Conservation (phyloP, 306 rosid species). For the Parietaria judaica region DNA sequence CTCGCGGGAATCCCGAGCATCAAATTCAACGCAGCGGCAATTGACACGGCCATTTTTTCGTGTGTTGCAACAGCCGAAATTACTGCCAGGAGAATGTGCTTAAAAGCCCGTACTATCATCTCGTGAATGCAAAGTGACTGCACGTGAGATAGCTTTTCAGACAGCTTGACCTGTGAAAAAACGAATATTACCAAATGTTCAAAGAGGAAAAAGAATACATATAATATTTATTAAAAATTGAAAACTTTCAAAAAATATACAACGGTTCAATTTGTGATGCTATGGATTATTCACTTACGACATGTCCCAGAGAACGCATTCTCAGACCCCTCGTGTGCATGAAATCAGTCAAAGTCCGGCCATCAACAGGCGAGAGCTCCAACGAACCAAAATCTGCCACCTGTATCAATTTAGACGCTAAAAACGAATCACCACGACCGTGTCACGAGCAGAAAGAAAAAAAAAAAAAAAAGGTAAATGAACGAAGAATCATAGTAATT, state of each 20-base stretch:
- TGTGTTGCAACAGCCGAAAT: constrained; percentile 59
- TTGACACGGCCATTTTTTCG: constrained; percentile 62
- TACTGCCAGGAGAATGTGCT: constrained; percentile 90
- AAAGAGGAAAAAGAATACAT: background rate
- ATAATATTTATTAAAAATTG: too few relatives aligned
- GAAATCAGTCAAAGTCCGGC: constrained; percentile 95
- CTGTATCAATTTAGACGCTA: constrained; percentile 39
- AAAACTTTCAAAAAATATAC: too few relatives aligned
- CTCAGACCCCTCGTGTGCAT: constrained; percentile 96
- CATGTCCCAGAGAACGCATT: constrained; percentile 92
- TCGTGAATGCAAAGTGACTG: constrained; percentile 97
- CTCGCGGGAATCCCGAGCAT: constrained; percentile 72
- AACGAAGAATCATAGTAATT: constrained; percentile 30
- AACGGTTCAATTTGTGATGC: background rate
- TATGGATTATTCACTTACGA: constrained; percentile 45
- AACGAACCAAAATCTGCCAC: constrained; percentile 98
- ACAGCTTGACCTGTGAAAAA: constrained; percentile 71
- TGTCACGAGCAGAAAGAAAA: constrained; percentile 6
- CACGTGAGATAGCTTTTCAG: constrained; percentile 88
- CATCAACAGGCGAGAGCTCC: constrained; percentile 99
- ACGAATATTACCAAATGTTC: constrained; percentile 10
- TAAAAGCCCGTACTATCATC: constrained; percentile 95
- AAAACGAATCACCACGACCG: constrained; percentile 26
- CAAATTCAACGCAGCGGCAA: constrained; percentile 74
- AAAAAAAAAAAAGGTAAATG: constrained; percentile 13